phyloP scores from a whole-genome alignment of 1,284 basidiomycete species.

The Trichosporon inkin region DNA sequence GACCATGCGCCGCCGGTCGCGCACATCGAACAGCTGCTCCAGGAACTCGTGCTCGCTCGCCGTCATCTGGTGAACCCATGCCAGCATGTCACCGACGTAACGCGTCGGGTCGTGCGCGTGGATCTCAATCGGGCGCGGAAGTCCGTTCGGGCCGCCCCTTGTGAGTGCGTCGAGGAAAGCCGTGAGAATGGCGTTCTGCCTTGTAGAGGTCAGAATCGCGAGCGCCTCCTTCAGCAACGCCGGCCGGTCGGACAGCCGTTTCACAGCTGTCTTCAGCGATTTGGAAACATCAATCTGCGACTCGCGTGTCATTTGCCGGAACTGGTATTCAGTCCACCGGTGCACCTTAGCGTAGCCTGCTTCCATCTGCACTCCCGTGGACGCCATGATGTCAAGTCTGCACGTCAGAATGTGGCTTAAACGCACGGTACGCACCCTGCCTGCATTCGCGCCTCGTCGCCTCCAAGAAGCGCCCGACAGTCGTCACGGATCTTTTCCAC shows the following conservation, averaged over 20 bases:
- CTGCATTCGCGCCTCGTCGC: conserved; percentile 71
- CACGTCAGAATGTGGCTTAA: not conserved
- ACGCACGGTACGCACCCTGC: conserved; percentile 62
- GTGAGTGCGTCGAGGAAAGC: conserved; percentile 84
- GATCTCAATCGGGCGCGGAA: conserved; percentile 90
- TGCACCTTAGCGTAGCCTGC: conserved; percentile 84
- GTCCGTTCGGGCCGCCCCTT: conserved; percentile 77
- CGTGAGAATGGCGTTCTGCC: conserved; percentile 71
- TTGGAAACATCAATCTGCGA: conserved; percentile 70
- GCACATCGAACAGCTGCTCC: conserved; percentile 72
- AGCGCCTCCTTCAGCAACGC: conserved; percentile 81
- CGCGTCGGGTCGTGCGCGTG: conserved; percentile 95
- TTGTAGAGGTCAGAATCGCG: conserved; percentile 69
- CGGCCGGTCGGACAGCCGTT: conserved; percentile 66
- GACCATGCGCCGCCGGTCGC: conserved; percentile 68
- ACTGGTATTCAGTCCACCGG: conserved; percentile 80
- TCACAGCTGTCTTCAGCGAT: conserved; percentile 68
- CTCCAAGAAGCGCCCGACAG: conserved; percentile 77
- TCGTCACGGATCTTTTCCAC: conserved; percentile 76
- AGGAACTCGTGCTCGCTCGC: conserved; percentile 91
- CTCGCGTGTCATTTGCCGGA: conserved; percentile 73
- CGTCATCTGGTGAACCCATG: conserved; percentile 95
- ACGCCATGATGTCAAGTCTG: conserved; percentile 82
- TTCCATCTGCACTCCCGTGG: conserved; percentile 76
- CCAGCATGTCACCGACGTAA: conserved; percentile 97